phyloP scores from a whole-genome alignment of 2,329 filamentous ascomycete genomes.

The Penicillium glabrum region DNA sequence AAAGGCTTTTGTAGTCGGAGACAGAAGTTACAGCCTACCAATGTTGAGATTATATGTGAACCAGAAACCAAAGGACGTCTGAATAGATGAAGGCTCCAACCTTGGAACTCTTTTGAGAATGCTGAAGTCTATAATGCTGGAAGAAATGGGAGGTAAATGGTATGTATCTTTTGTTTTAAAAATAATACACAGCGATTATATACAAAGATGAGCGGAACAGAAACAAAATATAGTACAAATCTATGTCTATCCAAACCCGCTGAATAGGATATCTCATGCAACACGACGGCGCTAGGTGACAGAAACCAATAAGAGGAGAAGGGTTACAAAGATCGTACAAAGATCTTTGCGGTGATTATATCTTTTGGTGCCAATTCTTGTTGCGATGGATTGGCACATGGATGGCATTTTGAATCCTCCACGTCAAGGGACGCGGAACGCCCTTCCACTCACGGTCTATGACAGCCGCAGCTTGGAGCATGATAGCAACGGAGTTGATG shows the following conservation, averaged over 20 bases:
- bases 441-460: slow-evolving; percentile 35
- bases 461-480: slow-evolving; percentile 36
- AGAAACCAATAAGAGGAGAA: neutral
- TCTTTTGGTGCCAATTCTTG: neutral
- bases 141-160: neutral
- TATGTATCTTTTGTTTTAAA: neutral
- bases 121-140: neutral
- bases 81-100: neutral
- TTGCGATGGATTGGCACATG: slow-evolving; percentile 25
- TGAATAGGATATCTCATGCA: slow-evolving; percentile 17
- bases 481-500: slow-evolving; percentile 24
- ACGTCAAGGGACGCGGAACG: slow-evolving; percentile 24
- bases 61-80: neutral
- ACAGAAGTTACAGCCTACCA: too few relatives aligned
- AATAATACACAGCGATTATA: slow-evolving; percentile 15
- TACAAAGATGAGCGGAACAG: slow-evolving; percentile 8
- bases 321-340: neutral
- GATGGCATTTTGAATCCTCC: slow-evolving; percentile 36
- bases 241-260: slow-evolving; percentile 8
- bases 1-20: too few relatives aligned
- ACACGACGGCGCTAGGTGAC: slow-evolving; percentile 18
- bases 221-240: slow-evolving; percentile 11
- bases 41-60: too few relatives aligned
- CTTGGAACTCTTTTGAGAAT: neutral
- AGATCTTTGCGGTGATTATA: neutral